These are phyloP conservation scores for Diaporthe citriasiana DNA, from an alignment of 2,329 filamentous ascomycete genomes.

Conservation along the genomic window DNA sequence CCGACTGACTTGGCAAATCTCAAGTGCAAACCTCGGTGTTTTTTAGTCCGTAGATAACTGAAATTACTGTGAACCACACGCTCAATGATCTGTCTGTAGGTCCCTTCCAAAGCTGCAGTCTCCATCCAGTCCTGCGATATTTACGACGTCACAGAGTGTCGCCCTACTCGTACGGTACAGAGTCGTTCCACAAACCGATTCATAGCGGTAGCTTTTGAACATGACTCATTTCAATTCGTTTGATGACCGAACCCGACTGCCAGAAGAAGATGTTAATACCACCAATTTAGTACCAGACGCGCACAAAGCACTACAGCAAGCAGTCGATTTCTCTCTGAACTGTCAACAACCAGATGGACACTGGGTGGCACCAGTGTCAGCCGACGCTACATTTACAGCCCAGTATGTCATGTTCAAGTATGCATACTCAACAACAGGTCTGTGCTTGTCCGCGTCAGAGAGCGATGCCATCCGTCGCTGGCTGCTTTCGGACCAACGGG, in stretches of 20 bases:
- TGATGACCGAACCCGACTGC: background rate
- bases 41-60: background rate
- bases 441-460: background rate
- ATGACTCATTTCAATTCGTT: background rate
- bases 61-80: background rate
- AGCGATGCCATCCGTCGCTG: background rate
- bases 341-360: slow-evolving; percentile 22
- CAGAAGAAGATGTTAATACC: background rate
- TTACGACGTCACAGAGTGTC: background rate
- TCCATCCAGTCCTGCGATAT: background rate
- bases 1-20: background rate
- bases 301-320: slow-evolving; percentile 9
- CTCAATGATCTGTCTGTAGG: background rate
- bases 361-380: slow-evolving; percentile 9
- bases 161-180: background rate
- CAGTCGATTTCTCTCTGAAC: slow-evolving; percentile 14
- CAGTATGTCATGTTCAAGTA: slow-evolving; percentile 23
- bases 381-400: slow-evolving; percentile 21
- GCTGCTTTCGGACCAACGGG: background rate
- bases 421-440: background rate
- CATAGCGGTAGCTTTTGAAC: background rate
- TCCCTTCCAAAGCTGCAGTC: background rate
- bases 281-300: slow-evolving; percentile 6
- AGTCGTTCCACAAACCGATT: background rate
- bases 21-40: background rate